Evolutionary conservation across 176 grass and related monocot species (phyloP).

Genomic region (Stipa capillata): DNA sequence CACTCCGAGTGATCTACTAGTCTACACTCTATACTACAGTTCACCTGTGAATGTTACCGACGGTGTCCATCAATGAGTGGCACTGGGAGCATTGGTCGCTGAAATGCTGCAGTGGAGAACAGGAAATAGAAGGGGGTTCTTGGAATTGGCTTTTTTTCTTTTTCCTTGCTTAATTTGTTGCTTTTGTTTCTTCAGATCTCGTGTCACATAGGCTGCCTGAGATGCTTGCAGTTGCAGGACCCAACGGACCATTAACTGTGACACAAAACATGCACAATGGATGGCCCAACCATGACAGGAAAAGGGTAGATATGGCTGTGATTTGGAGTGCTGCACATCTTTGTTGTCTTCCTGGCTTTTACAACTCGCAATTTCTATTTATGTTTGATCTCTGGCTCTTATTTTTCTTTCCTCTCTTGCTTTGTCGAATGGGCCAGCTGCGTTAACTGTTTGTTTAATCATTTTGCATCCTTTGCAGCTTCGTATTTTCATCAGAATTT

Average conservation of each 20-base stretch:
- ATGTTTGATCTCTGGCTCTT: not conserved
- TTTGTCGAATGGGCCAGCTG: not conserved
- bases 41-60: not conserved
- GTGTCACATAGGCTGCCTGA: not conserved
- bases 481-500: constrained; percentile 7
- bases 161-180: not conserved
- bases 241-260: not conserved
- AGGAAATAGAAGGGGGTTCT: constrained; percentile 1
- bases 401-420: not conserved
- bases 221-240: constrained; percentile 6
- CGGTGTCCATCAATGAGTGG: not conserved
- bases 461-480: not conserved
- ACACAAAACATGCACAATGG: constrained; percentile 12
- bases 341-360: not conserved
- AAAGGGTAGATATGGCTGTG: constrained; percentile 8
- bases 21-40: not conserved
- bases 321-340: constrained; percentile 1
- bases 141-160: not conserved
- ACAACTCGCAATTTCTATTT: not conserved
- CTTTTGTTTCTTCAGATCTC: constrained; percentile 2
- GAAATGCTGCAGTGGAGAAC: not conserved
- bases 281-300: constrained; percentile 3
- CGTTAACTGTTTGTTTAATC: not conserved
- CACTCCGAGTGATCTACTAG: not conserved
- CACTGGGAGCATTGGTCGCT: not conserved